A percentile compares a stretch with the other conserved stretches of the same genome.
Evolutionary conservation across 2,329 filamentous ascomycete genomes (phyloP).

Genomic region (Boeremia lycopersici): DNA sequence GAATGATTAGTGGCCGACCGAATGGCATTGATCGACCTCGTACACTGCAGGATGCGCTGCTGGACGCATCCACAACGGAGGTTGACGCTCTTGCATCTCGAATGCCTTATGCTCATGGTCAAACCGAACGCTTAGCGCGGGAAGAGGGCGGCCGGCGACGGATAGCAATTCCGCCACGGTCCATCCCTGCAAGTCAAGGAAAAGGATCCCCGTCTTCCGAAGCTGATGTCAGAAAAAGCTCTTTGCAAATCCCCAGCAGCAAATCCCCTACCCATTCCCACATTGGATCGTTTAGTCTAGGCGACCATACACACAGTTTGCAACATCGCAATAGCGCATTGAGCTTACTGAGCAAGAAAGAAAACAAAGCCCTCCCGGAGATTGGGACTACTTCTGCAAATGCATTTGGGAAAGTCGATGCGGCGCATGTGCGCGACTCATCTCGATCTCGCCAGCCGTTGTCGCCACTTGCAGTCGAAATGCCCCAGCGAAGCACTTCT

Average conservation of each 20-base stretch:
- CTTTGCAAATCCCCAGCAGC: conserved; percentile 35
- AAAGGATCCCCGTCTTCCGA: conserved; percentile 37
- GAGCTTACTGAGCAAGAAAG: conserved; percentile 63
- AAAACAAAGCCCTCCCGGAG: conserved; percentile 67
- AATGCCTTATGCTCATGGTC: conserved; percentile 48
- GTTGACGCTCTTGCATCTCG: conserved; percentile 66
- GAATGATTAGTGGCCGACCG: conserved; percentile 39
- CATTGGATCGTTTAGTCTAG: conserved; percentile 34
- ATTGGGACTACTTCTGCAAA: conserved; percentile 68
- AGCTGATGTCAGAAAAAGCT: conserved; percentile 44
- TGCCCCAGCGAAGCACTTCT: conserved; percentile 39
- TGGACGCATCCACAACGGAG: conserved; percentile 90
- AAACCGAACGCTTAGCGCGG: conserved; percentile 43
- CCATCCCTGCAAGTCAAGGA: conserved; percentile 22
- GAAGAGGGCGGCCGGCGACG: conserved; percentile 30
- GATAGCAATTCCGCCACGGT: conserved; percentile 31
- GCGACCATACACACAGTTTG: conserved; percentile 46
- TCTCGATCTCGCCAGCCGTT: conserved; percentile 37
- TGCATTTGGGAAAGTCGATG: conserved; percentile 69
- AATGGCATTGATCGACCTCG: conserved; percentile 57
- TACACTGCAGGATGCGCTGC: conserved; percentile 86
- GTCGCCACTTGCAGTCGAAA: conserved; percentile 40
- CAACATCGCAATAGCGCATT: conserved; percentile 63
- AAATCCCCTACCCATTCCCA: conserved; percentile 38
- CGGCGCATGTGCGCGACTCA: conserved; percentile 45